A percentile compares a stretch with the other conserved stretches of the same genome.
Evolutionary conservation across 2,329 filamentous ascomycete species (phyloP).

Genomic region (Aspergillus brunneoviolaceus): DNA sequence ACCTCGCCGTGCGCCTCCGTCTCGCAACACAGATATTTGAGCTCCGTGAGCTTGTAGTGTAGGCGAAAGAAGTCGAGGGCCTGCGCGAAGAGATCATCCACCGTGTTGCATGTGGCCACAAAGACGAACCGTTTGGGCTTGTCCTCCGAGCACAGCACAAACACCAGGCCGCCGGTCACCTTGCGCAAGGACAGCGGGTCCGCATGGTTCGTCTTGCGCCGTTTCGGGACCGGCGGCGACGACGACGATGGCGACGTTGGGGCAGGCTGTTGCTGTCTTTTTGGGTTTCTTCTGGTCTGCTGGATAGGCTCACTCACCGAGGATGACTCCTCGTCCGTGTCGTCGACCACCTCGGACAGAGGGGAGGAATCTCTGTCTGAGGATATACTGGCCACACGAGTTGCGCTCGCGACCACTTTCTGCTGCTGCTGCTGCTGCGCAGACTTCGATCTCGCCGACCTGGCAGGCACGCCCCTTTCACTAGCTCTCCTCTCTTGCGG

Average conservation of each 20-base stretch:
- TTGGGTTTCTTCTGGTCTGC: neutral
- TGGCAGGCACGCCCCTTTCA: no score
- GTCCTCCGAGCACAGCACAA: slow-evolving; percentile 7
- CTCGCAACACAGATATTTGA: slow-evolving; percentile 19
- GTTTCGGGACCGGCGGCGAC: neutral
- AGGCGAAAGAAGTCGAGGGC: slow-evolving; percentile 21
- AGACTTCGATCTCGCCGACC: no score
- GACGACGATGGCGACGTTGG: no score
- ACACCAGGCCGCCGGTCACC: slow-evolving; percentile 9
- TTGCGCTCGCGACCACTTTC: no score
- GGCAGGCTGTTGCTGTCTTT: neutral
- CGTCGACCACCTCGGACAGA: no score
- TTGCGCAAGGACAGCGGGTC: neutral
- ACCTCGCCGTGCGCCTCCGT: slow-evolving; percentile 10
- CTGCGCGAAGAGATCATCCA: slow-evolving; percentile 22
- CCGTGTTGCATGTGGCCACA: slow-evolving; percentile 15
- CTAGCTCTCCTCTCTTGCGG: no score
- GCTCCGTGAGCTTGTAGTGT: slow-evolving; percentile 7
- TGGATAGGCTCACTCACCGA: neutral
- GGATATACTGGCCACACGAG: no score
- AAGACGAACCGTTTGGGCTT: slow-evolving; percentile 18
- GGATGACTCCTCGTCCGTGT: no score
- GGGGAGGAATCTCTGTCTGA: no score
- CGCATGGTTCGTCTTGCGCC: neutral
- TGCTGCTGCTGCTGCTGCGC: no score